phyloP scores from a whole-genome alignment of 2,329 filamentous ascomycete genomes.

The Chlorencoelia australis region DNA sequence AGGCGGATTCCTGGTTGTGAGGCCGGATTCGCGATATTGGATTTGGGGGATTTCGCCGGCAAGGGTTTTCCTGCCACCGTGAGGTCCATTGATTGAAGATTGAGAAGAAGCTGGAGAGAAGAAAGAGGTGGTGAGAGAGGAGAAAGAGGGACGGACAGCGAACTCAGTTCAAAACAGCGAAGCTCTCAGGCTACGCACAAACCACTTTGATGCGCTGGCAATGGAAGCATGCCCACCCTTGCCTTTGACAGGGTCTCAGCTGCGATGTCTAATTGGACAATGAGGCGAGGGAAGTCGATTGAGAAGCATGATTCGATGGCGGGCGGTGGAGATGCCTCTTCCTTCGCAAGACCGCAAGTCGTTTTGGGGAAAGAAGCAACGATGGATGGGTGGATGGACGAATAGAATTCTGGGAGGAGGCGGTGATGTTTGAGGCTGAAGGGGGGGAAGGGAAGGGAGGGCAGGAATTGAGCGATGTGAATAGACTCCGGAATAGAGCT shows the following conservation, averaged over 20 bases:
- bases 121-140: neutral
- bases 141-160: neutral
- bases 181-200: constrained; percentile 19
- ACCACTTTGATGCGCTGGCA: constrained; percentile 25
- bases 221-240: constrained; percentile 3
- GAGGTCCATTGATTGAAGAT: neutral
- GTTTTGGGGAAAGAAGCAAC: too few species aligned
- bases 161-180: neutral
- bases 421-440: neutral
- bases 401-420: neutral
- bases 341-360: too few species aligned
- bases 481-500: too few species aligned
- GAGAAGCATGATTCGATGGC: too few species aligned
- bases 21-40: too few species aligned
- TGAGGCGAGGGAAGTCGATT: neutral
- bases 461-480: neutral
- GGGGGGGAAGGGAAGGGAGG: neutral
- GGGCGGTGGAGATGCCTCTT: too few species aligned
- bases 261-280: constrained; percentile 4
- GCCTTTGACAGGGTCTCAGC: too few species aligned
- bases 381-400: neutral
- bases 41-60: constrained; percentile 5
- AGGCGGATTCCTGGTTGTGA: too few species aligned
- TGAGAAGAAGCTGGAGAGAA: neutral
- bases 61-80: constrained; percentile 1